Percentiles rank a stretch among this genome's conserved stretches.
Evolutionary conservation across 352 stramenopile genomes (phyloP).

Genomic region (Blastocystis sp.): DNA sequence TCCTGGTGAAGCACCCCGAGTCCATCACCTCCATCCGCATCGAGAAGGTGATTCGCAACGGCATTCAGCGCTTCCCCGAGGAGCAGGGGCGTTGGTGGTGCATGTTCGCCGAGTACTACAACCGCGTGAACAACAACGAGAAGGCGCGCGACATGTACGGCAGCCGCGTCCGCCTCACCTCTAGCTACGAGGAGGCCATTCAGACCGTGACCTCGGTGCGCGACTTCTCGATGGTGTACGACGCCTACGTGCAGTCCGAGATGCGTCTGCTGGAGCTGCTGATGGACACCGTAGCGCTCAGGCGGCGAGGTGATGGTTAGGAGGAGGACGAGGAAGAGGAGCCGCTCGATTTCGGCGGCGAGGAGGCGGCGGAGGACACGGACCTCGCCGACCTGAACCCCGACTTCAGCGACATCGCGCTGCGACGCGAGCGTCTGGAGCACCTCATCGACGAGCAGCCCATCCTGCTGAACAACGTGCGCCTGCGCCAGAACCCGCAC

Average conservation of each 20-base stretch:
- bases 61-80: constrained; percentile 89
- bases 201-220: constrained; percentile 83
- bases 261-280: constrained; percentile 93
- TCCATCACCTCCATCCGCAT: constrained; percentile 89
- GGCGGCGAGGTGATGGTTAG: constrained; percentile 77
- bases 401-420: constrained; percentile 81
- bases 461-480: constrained; percentile 90
- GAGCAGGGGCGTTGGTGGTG: constrained; percentile 96
- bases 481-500: constrained; percentile 97
- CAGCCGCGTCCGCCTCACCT: constrained; percentile 81
- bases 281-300: constrained; percentile 85
- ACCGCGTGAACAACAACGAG: constrained; percentile 93
- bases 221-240: constrained; percentile 98
- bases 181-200: constrained; percentile 76
- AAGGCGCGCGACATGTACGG: constrained; percentile 94
- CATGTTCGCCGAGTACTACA: constrained; percentile 94
- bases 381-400: constrained; percentile 84
- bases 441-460: constrained; percentile 91
- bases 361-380: constrained; percentile 79
- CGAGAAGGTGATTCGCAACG: constrained; percentile 91
- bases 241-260: constrained; percentile 97
- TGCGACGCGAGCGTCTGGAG: constrained; percentile 84
- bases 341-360: constrained; percentile 75
- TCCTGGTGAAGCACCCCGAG: constrained; percentile 90
- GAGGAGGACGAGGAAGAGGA: constrained; percentile 79